These are phyloP conservation scores for Schizothecium vesticola DNA, from an alignment of 495 filamentous ascomycete genomes.

Conservation along the genomic window DNA sequence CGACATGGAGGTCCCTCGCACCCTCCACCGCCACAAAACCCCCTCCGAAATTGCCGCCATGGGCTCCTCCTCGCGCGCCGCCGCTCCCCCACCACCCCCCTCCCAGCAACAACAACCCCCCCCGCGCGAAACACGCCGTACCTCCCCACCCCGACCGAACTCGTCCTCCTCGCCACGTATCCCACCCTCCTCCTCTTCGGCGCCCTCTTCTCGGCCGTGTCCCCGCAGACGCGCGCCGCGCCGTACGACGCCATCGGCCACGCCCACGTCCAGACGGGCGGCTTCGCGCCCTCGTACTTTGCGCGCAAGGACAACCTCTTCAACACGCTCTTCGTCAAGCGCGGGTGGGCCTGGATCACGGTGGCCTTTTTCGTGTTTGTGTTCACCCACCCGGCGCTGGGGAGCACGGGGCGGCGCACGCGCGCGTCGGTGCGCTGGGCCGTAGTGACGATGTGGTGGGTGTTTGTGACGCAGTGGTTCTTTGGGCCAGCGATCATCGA, in stretches of 20 bases:
- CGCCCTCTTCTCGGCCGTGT: constrained; percentile 71
- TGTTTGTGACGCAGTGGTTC: constrained; percentile 87
- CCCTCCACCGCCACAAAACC: constrained; percentile 8
- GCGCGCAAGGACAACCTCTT: constrained; percentile 85
- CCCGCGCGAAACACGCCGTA: constrained; percentile 38
- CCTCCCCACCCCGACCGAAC: constrained; percentile 59
- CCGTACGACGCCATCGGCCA: constrained; percentile 53
- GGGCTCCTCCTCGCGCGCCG: neutral
- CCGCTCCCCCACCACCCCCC: neutral
- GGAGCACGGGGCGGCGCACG: constrained; percentile 29
- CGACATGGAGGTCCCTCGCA: constrained; percentile 10
- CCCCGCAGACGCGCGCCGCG: constrained; percentile 57
- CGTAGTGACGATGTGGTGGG: constrained; percentile 69
- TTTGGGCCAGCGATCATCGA: constrained; percentile 90
- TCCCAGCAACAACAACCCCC: neutral
- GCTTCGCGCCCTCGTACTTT: constrained; percentile 76
- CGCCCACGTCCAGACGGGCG: constrained; percentile 48
- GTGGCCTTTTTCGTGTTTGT: constrained; percentile 57
- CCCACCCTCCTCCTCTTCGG: constrained; percentile 72
- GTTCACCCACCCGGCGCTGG: constrained; percentile 50
- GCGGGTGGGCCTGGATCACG: constrained; percentile 89
- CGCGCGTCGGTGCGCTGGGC: constrained; percentile 60
- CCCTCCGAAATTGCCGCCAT: constrained; percentile 9
- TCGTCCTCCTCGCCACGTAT: constrained; percentile 61
- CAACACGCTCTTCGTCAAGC: constrained; percentile 89